A percentile compares a stretch with the other conserved stretches of the same genome.
Evolutionary conservation across 1,284 basidiomycete species (phyloP).

Genomic region (Marasmius tenuissimus): DNA sequence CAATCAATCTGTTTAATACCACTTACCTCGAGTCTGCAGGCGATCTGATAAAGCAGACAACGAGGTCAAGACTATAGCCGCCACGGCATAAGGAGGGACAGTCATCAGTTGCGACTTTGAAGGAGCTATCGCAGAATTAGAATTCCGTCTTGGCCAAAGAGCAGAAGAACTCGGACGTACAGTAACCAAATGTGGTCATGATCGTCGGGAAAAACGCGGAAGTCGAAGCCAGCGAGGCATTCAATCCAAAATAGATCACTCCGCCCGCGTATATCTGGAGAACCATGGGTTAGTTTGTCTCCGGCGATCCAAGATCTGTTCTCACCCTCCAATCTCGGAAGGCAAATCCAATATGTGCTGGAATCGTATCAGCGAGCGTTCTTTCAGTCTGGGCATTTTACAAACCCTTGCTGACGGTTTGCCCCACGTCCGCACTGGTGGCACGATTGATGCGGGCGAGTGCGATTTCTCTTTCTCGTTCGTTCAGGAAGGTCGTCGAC

Average conservation of each 20-base stretch:
- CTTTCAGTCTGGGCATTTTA: too few species aligned
- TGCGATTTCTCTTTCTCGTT: slow-evolving; percentile 72
- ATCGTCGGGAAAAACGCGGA: slow-evolving; percentile 87
- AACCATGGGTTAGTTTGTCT: slow-evolving; percentile 5
- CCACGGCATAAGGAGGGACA: slow-evolving; percentile 81
- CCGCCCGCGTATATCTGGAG: slow-evolving; percentile 62
- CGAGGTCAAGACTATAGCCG: slow-evolving; percentile 64
- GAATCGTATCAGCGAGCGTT: background rate
- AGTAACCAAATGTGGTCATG: slow-evolving; percentile 68
- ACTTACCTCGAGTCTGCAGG: slow-evolving; percentile 43
- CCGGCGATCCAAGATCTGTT: slow-evolving; percentile 1
- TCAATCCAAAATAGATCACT: slow-evolving; percentile 77
- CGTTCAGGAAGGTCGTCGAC: slow-evolving; percentile 67
- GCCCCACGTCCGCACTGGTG: slow-evolving; percentile 64
- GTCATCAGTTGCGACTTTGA: slow-evolving; percentile 68
- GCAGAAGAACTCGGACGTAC: slow-evolving; percentile 23
- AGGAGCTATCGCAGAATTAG: slow-evolving; percentile 31
- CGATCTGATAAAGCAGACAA: slow-evolving; percentile 72
- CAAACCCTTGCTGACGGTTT: slow-evolving; percentile 38
- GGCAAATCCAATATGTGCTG: slow-evolving; percentile 63
- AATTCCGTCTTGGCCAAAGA: background rate
- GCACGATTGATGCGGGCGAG: slow-evolving; percentile 74
- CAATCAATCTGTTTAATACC: background rate
- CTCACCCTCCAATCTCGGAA: slow-evolving; percentile 72
- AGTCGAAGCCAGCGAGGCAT: slow-evolving; percentile 76